A percentile compares a stretch with the other conserved stretches of the same genome.
Conservation (phyloP, 1,139 yeast genomes). For the Nakaseomyces delphensis region DNA sequence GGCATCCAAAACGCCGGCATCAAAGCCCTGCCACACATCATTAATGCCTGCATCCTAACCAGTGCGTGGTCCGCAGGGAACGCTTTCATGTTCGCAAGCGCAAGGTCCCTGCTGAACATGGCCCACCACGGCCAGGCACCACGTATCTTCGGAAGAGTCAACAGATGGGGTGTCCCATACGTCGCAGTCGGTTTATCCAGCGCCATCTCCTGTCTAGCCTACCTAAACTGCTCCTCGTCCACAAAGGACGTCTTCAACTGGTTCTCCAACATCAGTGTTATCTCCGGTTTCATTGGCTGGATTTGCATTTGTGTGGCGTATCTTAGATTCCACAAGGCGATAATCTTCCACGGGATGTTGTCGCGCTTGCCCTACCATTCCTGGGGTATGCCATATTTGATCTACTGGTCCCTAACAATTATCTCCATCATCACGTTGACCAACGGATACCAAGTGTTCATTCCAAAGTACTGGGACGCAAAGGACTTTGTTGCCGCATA, state of each 20-base stretch:
- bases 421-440: constrained; percentile 42
- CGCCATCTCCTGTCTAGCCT: constrained; percentile 34
- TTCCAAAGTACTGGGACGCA: constrained; percentile 34
- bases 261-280: constrained; percentile 74
- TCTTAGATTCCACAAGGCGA: constrained; percentile 55
- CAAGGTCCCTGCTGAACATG: constrained; percentile 41
- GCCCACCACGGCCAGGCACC: constrained; percentile 46
- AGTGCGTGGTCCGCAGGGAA: constrained; percentile 50
- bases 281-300: constrained; percentile 70
- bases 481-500: constrained; percentile 54
- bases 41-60: constrained; percentile 43
- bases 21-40: constrained; percentile 40
- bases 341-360: constrained; percentile 44
- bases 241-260: constrained; percentile 45
- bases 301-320: constrained; percentile 56
- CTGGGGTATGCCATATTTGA: constrained; percentile 42
- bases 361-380: constrained; percentile 42
- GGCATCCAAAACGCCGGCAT: constrained; percentile 46
- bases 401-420: constrained; percentile 40
- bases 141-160: constrained; percentile 36
- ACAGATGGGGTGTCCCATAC: constrained; percentile 40
- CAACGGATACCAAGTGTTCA: constrained; percentile 51
- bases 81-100: constrained; percentile 36
- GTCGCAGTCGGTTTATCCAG: constrained; percentile 32
- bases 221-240: constrained; percentile 34